Evolutionary conservation across 495 filamentous ascomycete species (phyloP).

Genomic region (Talaromyces wortmannii): DNA sequence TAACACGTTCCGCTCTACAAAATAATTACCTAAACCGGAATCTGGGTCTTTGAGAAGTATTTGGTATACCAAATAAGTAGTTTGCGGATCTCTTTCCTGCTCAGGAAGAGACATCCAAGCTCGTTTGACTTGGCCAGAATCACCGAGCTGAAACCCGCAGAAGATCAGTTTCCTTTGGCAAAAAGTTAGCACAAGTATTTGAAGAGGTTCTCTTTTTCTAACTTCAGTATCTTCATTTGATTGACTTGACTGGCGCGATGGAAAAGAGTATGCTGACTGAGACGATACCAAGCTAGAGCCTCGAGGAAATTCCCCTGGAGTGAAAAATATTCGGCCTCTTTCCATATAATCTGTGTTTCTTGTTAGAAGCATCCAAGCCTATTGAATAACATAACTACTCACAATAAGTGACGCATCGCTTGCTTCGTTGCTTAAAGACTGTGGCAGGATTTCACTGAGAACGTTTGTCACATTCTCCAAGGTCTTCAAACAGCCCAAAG

Average conservation of each 20-base stretch:
- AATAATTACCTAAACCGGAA: neutral
- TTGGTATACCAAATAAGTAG: slow-evolving; percentile 1
- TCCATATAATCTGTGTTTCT: slow-evolving; percentile 63
- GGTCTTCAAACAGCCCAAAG: slow-evolving; percentile 12
- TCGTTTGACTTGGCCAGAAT: neutral
- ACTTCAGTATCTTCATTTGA: slow-evolving; percentile 62
- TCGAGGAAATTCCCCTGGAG: slow-evolving; percentile 41
- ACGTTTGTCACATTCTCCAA: slow-evolving; percentile 31
- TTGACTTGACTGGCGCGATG: slow-evolving; percentile 56
- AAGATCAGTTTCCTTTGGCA: slow-evolving; percentile 1
- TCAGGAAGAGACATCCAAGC: neutral
- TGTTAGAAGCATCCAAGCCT: slow-evolving; percentile 3
- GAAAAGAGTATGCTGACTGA: slow-evolving; percentile 63
- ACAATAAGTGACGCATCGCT: slow-evolving; percentile 65
- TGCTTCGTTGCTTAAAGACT: slow-evolving; percentile 43
- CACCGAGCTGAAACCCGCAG: neutral
- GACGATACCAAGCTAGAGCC: slow-evolving; percentile 63
- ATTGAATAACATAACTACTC: too few species aligned
- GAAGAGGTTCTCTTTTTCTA: slow-evolving; percentile 3
- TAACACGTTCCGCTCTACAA: too few species aligned
- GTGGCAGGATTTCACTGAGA: slow-evolving; percentile 21
- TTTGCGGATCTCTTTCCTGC: neutral
- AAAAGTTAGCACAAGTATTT: slow-evolving; percentile 8
- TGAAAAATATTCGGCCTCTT: slow-evolving; percentile 54
- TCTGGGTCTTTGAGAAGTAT: neutral